Conservation (phyloP, 768 basidiomycete genomes). For the Mycena albidolilacea region DNA sequence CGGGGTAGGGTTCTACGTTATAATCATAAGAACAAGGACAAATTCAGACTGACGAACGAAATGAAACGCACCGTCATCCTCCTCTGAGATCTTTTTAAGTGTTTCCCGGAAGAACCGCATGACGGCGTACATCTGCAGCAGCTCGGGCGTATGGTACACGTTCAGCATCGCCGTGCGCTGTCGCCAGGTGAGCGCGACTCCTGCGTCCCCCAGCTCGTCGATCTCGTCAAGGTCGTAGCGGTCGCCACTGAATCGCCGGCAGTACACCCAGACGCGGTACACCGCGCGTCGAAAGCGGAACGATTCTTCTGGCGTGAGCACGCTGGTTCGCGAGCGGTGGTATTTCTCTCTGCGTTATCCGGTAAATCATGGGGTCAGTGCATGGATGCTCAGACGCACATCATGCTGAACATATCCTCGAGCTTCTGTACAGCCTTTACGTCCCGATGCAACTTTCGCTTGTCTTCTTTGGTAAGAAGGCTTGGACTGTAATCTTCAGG, state of each 20-base stretch:
- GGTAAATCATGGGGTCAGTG: neutral
- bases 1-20: neutral
- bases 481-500: slow-evolving; percentile 16
- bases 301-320: slow-evolving; percentile 42
- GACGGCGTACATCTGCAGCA: neutral
- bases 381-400: slow-evolving; percentile 30
- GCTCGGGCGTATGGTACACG: slow-evolving; percentile 2
- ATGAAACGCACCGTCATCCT: neutral
- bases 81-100: neutral
- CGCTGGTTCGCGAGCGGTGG: slow-evolving; percentile 30
- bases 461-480: slow-evolving; percentile 24
- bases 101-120: slow-evolving; percentile 4
- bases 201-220: neutral
- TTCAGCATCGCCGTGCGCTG: slow-evolving; percentile 16
- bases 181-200: neutral
- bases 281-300: slow-evolving; percentile 42
- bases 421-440: slow-evolving; percentile 28
- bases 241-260: neutral
- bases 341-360: neutral
- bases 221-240: neutral
- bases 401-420: slow-evolving; percentile 45
- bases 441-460: slow-evolving; percentile 10
- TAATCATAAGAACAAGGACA: too few relatives aligned
- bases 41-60: too few relatives aligned
- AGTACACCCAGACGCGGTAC: slow-evolving; percentile 33